phyloP scores from a whole-genome alignment of 2,329 filamentous ascomycete species.

The Golovinomyces cichoracearum region DNA sequence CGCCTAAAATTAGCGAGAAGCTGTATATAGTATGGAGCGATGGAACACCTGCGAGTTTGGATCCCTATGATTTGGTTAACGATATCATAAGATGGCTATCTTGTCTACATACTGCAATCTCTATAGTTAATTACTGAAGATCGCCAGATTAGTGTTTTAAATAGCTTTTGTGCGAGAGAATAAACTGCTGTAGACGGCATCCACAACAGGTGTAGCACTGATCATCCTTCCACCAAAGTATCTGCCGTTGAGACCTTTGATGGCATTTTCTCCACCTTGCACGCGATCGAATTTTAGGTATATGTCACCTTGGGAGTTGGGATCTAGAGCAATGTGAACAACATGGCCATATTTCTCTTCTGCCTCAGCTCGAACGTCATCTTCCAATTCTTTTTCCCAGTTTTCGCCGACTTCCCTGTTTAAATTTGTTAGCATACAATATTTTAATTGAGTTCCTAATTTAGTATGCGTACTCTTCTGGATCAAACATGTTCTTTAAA shows the following conservation, averaged over 20 bases:
- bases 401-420: constrained; percentile 55
- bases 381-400: constrained; percentile 85
- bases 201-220: constrained; percentile 82
- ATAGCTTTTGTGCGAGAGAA: constrained; percentile 70
- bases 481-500: constrained; percentile 85
- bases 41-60: not conserved
- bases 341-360: constrained; percentile 90
- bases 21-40: not conserved
- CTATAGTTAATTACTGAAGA: constrained; percentile 8
- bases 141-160: constrained; percentile 22
- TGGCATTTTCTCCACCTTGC: constrained; percentile 84
- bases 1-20: not conserved
- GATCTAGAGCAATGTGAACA: constrained; percentile 86
- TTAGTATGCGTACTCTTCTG: constrained; percentile 45
- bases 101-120: constrained; percentile 4
- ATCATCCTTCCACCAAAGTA: constrained; percentile 87
- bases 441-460: not conserved
- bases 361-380: constrained; percentile 79
- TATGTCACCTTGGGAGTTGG: constrained; percentile 82
- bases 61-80: no score
- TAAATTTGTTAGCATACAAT: constrained; percentile 14
- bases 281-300: constrained; percentile 97
- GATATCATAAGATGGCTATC: no score
- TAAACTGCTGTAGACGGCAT: constrained; percentile 94
- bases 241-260: constrained; percentile 89